phyloP scores from a whole-genome alignment of 1,284 basidiomycete species.

The Irpex sp. region DNA sequence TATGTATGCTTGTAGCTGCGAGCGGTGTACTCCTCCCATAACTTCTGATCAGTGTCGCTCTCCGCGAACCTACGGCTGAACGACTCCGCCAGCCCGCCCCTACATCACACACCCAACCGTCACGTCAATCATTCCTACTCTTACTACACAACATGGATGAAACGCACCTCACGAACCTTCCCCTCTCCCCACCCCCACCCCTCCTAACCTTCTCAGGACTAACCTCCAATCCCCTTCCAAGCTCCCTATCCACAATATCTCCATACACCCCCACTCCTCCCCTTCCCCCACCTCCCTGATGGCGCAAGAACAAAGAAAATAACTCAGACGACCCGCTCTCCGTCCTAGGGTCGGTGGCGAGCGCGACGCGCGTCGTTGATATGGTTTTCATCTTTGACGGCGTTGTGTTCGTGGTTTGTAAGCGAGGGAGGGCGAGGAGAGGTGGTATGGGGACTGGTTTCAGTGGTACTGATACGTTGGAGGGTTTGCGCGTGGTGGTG shows the following conservation, averaged over 20 bases:
- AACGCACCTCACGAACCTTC: constrained; percentile 26
- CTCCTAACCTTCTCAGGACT: constrained; percentile 35
- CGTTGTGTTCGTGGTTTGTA: neutral
- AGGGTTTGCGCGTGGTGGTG: neutral
- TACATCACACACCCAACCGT: constrained; percentile 14
- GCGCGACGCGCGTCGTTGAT: constrained; percentile 36
- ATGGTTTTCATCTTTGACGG: constrained; percentile 33
- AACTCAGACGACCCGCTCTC: constrained; percentile 36
- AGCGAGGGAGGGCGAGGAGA: constrained; percentile 1
- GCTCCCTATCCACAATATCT: constrained; percentile 28
- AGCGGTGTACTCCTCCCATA: constrained; percentile 45
- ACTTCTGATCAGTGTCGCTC: constrained; percentile 33
- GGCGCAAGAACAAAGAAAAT: constrained; percentile 31
- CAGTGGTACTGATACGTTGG: neutral
- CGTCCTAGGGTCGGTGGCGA: constrained; percentile 35
- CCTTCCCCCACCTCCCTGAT: no score
- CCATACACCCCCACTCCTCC: constrained; percentile 14
- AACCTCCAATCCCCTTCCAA: constrained; percentile 34
- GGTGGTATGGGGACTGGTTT: constrained; percentile 4
- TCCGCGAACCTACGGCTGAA: constrained; percentile 36
- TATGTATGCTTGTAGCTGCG: neutral
- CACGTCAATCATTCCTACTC: neutral
- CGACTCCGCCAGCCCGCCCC: constrained; percentile 46
- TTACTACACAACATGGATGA: neutral
- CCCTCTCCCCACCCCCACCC: constrained; percentile 28